These are phyloP conservation scores for Talaromyces islandicus DNA, from an alignment of 2,329 filamentous ascomycete species.

Conservation along the genomic window DNA sequence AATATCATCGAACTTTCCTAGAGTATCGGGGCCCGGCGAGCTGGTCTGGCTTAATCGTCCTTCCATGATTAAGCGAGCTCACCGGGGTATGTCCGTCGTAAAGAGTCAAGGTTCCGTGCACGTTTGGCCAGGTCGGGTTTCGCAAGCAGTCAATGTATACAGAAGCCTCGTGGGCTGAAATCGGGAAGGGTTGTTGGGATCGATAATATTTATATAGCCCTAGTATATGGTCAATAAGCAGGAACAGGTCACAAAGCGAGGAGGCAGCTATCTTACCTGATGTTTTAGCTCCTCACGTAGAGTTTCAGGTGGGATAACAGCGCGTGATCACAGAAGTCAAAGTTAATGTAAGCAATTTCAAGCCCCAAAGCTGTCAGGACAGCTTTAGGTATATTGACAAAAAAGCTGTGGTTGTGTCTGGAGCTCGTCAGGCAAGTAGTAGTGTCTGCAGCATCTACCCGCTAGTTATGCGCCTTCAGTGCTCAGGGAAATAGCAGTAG, in stretches of 20 bases:
- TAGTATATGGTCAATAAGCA: not conserved
- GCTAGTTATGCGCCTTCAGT: not conserved
- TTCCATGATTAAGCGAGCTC: constrained; percentile 15
- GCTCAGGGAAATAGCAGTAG: not conserved
- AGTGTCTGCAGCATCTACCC: not conserved
- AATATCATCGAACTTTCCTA: constrained; percentile 23
- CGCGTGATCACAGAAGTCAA: not conserved
- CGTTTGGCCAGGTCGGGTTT: not conserved
- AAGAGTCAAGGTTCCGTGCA: not conserved
- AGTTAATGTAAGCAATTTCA: not conserved
- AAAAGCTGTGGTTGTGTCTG: not conserved
- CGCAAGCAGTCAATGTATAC: not conserved
- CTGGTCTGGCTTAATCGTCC: constrained; percentile 11
- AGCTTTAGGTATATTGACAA: not conserved
- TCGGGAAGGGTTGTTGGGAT: not conserved
- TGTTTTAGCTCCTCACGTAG: not conserved
- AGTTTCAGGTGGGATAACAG: not conserved
- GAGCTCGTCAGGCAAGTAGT: not conserved
- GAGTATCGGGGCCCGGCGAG: constrained; percentile 15
- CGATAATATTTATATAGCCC: not conserved
- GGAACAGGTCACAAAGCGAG: not conserved
- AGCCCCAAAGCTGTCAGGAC: not conserved
- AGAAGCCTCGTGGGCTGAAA: not conserved
- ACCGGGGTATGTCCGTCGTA: not conserved
- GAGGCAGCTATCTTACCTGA: not conserved